Conservation (phyloP, 768 basidiomycete genomes). For the Leccinum obscurum region DNA sequence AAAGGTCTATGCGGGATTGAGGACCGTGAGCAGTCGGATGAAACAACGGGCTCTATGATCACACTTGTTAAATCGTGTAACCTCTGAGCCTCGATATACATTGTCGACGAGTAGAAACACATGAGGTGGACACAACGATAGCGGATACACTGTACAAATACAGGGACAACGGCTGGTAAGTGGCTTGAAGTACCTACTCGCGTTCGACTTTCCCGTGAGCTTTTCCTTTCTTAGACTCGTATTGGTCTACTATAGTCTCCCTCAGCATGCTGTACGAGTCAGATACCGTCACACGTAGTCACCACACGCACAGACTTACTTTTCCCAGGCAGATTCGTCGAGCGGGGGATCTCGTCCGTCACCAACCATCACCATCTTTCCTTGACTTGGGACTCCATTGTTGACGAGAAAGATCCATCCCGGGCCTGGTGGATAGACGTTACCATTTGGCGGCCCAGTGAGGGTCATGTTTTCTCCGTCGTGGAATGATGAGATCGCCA, state of each 20-base stretch:
- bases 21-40: constrained; percentile 91
- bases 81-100: constrained; percentile 7
- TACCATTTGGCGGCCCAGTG: constrained; percentile 61
- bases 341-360: constrained; percentile 60
- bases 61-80: constrained; percentile 10
- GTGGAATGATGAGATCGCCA: constrained; percentile 46
- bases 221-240: constrained; percentile 38
- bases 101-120: constrained; percentile 12
- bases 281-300: constrained; percentile 1
- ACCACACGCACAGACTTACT: constrained; percentile 44
- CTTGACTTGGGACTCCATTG: constrained; percentile 64
- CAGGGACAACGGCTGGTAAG: not conserved
- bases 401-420: constrained; percentile 73
- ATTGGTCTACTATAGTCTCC: constrained; percentile 50
- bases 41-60: constrained; percentile 82
- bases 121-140: constrained; percentile 2
- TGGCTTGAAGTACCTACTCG: constrained; percentile 7
- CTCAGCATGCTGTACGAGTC: constrained; percentile 44
- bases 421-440: constrained; percentile 79
- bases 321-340: constrained; percentile 53
- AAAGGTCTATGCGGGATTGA: constrained; percentile 86
- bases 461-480: constrained; percentile 51
- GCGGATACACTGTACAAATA: not conserved
- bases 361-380: constrained; percentile 66
- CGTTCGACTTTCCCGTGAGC: constrained; percentile 14